Conservation (phyloP, 164 flowering plant species). For the Aristolochia californica region DNA sequence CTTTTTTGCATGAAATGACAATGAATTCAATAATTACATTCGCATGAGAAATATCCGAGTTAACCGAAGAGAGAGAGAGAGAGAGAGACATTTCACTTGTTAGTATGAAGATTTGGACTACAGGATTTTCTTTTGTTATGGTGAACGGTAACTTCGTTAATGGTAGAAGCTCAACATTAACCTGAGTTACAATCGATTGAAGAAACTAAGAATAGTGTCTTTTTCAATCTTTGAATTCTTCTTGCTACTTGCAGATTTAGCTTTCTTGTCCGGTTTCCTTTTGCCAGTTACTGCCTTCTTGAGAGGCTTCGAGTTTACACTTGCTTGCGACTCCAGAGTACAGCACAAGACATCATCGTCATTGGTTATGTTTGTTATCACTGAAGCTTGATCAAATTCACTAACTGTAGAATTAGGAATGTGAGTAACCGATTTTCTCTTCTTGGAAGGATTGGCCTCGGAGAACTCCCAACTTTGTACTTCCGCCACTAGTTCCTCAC, state of each 20-base stretch:
- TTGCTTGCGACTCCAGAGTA: conserved; percentile 38
- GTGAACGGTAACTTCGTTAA: too few relatives aligned
- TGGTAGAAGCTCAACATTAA: not conserved
- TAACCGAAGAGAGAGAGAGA: too few relatives aligned
- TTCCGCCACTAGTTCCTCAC: not conserved
- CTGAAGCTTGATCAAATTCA: conserved; percentile 7
- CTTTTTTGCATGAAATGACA: too few relatives aligned
- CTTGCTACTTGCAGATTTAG: not conserved
- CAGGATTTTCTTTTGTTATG: not conserved
- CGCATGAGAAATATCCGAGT: too few relatives aligned
- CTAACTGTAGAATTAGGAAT: conserved; percentile 3
- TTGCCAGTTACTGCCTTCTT: not conserved
- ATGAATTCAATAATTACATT: too few relatives aligned
- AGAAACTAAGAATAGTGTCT: not conserved
- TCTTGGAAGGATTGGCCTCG: conserved; percentile 58
- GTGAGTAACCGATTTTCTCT: conserved; percentile 22
- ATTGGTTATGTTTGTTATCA: conserved; percentile 10
- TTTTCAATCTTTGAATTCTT: not conserved
- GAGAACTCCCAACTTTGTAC: conserved; percentile 17
- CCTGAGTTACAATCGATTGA: not conserved
- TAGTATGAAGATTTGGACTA: too few relatives aligned
- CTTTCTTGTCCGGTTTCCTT: not conserved
- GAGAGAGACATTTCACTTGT: too few relatives aligned
- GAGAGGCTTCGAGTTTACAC: conserved; percentile 37
- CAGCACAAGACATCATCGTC: conserved; percentile 6